Evolutionary conservation across 2,329 filamentous ascomycete species (phyloP), one percentile per base, ranked within the genome.

Genomic region (Arthrinium phaeospermum): DNA sequence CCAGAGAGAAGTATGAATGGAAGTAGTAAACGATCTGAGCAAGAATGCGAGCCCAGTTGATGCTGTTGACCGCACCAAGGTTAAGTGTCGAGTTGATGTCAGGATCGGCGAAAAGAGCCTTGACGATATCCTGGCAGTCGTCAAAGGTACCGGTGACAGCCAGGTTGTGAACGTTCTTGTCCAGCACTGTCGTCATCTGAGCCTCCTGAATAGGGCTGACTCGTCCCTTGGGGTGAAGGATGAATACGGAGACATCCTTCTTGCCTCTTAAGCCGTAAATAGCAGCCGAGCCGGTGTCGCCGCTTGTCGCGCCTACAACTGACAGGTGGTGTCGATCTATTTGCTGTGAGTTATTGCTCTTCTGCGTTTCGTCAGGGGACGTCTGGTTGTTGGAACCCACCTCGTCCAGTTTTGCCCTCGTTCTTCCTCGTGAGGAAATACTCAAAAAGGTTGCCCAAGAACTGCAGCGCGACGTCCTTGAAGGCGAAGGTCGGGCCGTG

Each of bases 11-110:
- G 87, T 98, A 98, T 16, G 96, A 91, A 83, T 96, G 88, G 86
- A 98, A 97, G 87, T 98, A 99, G 88, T 98, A 98, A 73, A 94
- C 94, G 75, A 97, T 98, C 85, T 99, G 96, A 16, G 96, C 96
- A 49, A 99, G 89, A 77, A 99, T 98, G 77, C 96, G 90, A 1
- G 95, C 93, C 90, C 93, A 98, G 85, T 98, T 98, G 85, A 98
- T 98, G 67, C 93, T 96, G 86, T 98, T 98, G 76, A 98, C 94
- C 61, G 96, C 96, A 53, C 93, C 96, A 61, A 98, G 92, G 76
- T 94, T 94, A 79, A 96, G 90, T 1, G 90, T 91, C 77, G 89
- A 86, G 86, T 98, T 98, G 81, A 94, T 93, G 71, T 95, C 91
- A 3, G 92, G 87, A 78, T 99, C 96, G 75, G 91, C 92, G 80